Evolutionary conservation across 2,329 filamentous ascomycete species (phyloP), one percentile per base, ranked within the genome.

Genomic region (Endothia cerciana): DNA sequence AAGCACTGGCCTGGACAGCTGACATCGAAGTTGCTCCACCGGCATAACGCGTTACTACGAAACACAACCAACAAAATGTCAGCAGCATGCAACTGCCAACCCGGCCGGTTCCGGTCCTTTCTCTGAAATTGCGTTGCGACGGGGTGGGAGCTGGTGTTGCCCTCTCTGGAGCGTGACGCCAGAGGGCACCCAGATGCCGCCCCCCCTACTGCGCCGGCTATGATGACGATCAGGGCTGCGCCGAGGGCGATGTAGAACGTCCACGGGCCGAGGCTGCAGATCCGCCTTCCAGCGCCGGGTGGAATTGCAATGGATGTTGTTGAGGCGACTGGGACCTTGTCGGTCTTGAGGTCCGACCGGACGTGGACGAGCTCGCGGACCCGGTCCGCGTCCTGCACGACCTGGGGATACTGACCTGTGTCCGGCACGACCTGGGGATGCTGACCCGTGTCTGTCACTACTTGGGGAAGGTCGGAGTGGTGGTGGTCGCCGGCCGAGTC

Each of bases 1-100:
- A 17, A 63, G 47, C 60, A 63, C 38, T 55, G 47, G 17, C 60
- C 51, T 25, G 61, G 61, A 2, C 15, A 43, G 1, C 30, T 4
- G 2, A 15, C 7, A 3, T 38, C 25, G 10, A 63, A 45, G 11
- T n/a, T 51, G 17, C 40, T 62, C 10, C n/a, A 28, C 45, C 59
- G 51, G 38, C 59, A 62, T 4, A 61, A 28, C 3, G 43, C 25
- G 30, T 61, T 51, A 22, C 59, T 61, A 47, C 5, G 2, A 47
- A 4, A 15, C 22, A 51, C n/a, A n/a, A n/a, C n/a, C n/a, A n/a
- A n/a, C n/a, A n/a, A n/a, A n/a, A n/a, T n/a, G n/a, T n/a, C n/a
- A n/a, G n/a, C n/a, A n/a, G n/a, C n/a, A n/a, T n/a, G n/a, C n/a
- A n/a, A n/a, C n/a, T n/a, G n/a, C n/a, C n/a, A n/a, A n/a, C n/a